Conservation (phyloP, 169 alveolate species). For the Eimeria falciformis region DNA sequence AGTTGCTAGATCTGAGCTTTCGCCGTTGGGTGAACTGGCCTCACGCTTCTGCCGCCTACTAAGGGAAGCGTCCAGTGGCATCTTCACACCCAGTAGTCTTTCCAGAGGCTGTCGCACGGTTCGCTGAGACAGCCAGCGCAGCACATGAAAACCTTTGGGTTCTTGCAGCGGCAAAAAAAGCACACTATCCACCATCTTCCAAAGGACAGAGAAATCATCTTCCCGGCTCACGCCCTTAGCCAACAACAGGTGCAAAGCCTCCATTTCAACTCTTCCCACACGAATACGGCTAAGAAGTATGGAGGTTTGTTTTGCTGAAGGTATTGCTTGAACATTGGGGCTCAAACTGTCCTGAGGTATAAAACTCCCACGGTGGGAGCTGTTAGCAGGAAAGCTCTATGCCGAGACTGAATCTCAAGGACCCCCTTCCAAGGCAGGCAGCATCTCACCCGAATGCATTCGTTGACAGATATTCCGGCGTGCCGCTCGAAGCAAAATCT, state of each 20-base stretch:
- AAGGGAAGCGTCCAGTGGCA: conserved; percentile 75
- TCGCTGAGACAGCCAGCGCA: conserved; percentile 33
- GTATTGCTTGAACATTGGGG: no score
- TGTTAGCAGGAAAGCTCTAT: not conserved
- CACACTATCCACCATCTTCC: no score
- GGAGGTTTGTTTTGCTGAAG: no score
- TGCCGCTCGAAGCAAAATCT: conserved; percentile 75
- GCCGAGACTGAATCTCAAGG: not conserved
- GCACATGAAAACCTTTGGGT: no score
- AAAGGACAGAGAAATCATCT: no score
- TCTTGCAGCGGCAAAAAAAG: no score
- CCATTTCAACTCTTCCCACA: no score
- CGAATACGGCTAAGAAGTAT: no score
- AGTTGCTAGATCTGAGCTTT: not conserved
- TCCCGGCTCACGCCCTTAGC: no score
- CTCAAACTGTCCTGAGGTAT: no score
- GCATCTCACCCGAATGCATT: conserved; percentile 73
- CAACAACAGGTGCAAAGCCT: no score
- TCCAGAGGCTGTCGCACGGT: conserved; percentile 77
- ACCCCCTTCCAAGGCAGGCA: not conserved
- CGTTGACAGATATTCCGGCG: conserved; percentile 74
- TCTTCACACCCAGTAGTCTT: conserved; percentile 71
- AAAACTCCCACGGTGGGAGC: no score
- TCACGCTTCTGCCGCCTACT: conserved; percentile 35
- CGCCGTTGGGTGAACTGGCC: not conserved